These are phyloP conservation scores for Oryza longistaminata DNA, from an alignment of 176 grass and related monocot genomes.

Conservation along the genomic window DNA sequence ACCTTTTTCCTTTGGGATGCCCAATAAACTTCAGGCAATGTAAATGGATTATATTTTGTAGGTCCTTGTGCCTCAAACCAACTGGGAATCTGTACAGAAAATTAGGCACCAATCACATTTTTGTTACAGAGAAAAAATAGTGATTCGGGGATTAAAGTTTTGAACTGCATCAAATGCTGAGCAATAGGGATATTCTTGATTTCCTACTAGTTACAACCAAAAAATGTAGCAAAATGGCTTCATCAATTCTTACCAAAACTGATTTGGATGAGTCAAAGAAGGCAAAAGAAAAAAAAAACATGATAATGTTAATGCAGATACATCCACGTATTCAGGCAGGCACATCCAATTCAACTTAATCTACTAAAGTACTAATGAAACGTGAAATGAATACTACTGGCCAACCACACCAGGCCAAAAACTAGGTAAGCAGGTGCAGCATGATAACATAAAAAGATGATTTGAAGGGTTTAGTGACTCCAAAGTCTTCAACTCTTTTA, in stretches of 20 bases:
- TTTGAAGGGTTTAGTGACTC: neutral
- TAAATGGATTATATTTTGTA: slow-evolving; percentile 89
- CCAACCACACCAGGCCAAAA: neutral
- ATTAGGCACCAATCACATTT: neutral
- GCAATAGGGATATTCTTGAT: neutral
- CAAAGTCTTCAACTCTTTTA: neutral
- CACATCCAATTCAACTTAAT: too few species aligned
- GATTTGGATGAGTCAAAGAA: neutral
- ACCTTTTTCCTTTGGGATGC: slow-evolving; percentile 93
- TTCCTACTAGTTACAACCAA: slow-evolving; percentile 17
- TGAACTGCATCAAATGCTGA: neutral
- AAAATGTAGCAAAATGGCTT: neutral
- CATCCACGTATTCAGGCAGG: neutral
- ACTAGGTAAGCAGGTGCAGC: neutral
- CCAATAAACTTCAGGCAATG: slow-evolving; percentile 87
- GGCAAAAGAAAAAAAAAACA: slow-evolving; percentile 6
- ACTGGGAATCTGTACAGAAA: slow-evolving; percentile 75
- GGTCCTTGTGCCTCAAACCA: slow-evolving; percentile 73
- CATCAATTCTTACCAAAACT: neutral
- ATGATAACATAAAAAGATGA: neutral
- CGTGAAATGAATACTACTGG: neutral
- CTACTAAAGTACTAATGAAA: too few species aligned
- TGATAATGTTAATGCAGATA: slow-evolving; percentile 9
- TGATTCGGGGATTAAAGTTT: neutral
- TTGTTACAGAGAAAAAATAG: slow-evolving; percentile 12